Conservation (phyloP, 179 eudicot genomes). For the Sideroxylon spinosum region DNA sequence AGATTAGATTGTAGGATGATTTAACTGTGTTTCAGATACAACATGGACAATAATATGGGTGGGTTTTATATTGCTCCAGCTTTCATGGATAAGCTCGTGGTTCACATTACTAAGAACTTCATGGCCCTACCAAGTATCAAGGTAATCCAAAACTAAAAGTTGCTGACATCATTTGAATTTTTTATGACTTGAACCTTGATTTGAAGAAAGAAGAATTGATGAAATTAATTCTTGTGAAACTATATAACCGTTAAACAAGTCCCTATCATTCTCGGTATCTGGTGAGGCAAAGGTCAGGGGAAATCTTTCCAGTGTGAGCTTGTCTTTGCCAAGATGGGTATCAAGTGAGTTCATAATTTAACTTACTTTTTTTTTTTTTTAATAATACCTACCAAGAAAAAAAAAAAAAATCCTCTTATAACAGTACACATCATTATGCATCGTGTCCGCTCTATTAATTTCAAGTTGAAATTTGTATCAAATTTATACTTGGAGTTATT, state of each 20-base stretch:
- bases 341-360: constrained; percentile 44
- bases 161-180: constrained; percentile 5
- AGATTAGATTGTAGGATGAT: not conserved
- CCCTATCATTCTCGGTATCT: constrained; percentile 71
- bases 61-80: constrained; percentile 83
- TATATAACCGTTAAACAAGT: constrained; percentile 21
- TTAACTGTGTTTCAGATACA: constrained; percentile 28
- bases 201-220: constrained; percentile 5
- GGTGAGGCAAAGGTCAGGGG: constrained; percentile 86
- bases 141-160: constrained; percentile 24
- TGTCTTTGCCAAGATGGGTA: constrained; percentile 74
- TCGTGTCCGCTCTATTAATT: no score
- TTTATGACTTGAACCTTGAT: not conserved
- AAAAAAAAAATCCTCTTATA: no score
- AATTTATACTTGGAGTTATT: no score
- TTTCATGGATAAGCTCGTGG: constrained; percentile 87
- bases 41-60: constrained; percentile 58
- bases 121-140: constrained; percentile 81
- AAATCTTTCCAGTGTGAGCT: constrained; percentile 80
- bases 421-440: no score
- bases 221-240: not conserved
- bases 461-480: no score
- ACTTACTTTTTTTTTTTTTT: not conserved
- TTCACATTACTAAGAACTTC: constrained; percentile 75
- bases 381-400: no score